Conservation (phyloP, 2,329 filamentous ascomycete species). For the Stagonosporopsis vannaccii region DNA sequence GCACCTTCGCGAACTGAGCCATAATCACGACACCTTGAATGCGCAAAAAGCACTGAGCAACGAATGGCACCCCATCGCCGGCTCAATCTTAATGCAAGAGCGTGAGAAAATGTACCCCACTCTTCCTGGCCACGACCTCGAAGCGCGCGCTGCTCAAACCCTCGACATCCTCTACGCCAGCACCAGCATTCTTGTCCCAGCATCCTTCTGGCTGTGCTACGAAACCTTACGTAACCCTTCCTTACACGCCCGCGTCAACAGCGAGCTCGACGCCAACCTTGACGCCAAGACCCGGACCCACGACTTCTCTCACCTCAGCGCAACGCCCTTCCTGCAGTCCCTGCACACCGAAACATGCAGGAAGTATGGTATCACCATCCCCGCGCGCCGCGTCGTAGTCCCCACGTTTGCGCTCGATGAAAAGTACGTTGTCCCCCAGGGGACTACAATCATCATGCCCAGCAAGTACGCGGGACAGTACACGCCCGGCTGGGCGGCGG, state of each 20-base stretch:
- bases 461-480: constrained; percentile 18
- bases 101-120: constrained; percentile 23
- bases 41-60: background rate
- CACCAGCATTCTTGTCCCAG: constrained; percentile 22
- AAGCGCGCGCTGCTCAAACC: constrained; percentile 23
- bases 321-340: constrained; percentile 23
- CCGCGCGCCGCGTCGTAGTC: constrained; percentile 12
- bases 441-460: constrained; percentile 20
- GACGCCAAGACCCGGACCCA: background rate
- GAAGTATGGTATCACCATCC: constrained; percentile 17
- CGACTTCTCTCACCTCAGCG: constrained; percentile 22
- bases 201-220: constrained; percentile 29
- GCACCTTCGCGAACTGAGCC: constrained; percentile 14
- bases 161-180: constrained; percentile 25
- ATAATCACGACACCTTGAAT: constrained; percentile 9
- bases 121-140: constrained; percentile 19
- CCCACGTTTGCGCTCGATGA: constrained; percentile 20
- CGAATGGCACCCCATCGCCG: constrained; percentile 22
- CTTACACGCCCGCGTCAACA: background rate
- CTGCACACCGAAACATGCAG: constrained; percentile 25
- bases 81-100: constrained; percentile 23
- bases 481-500: constrained; percentile 6
- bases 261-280: constrained; percentile 1
- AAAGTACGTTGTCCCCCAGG: constrained; percentile 18
- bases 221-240: constrained; percentile 15